Base-by-base conservation (phyloP, 805 yeast species). In the Vanderwaltozyma yarrowii region DNA sequence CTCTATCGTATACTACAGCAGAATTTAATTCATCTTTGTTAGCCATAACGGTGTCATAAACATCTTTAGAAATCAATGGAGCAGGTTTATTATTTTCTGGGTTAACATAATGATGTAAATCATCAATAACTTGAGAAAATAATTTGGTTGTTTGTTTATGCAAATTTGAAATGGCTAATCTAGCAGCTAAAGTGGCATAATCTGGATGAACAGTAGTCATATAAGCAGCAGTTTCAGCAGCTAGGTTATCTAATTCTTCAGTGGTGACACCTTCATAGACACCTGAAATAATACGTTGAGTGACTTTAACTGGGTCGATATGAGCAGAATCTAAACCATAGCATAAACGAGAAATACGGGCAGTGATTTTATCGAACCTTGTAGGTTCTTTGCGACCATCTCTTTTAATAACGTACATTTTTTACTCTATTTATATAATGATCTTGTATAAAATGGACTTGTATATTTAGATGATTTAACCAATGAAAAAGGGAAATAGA, bases 151-250 rank as follows among this genome's bases (percentile, higher is more conserved):
- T 88, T 66, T 87, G 95, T 65, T 88, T 88, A 69, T 89, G 96
- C 57, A 92, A 71, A 61, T 86, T 86, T 30, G 96, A 84, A 39
- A 92, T 80, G 16, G 97, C 96, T 44, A 89, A 81, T 67, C 98
- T 79, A 26, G 97, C 96, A 38, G 96, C 96, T 51, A 87, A 71
- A 31, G 79, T 77, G 20, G 96, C 96, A 54, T 89, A 88, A 65
- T 92, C 97, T n/a, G 97, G 97, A 62, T 89, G 97, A 45, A 84
- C 75, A 11, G 97, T 89, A 42, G 96, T 87, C 96, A 92, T 85
- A 58, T 81, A 83, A 31, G 97, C 97, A 41, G 96, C 94, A 27
- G 96, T 87, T 65, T 92, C 98, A 32, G 97, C 96, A 35, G 97
- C 88, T 37, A 80, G 62, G 52, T 78, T 77, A 50, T 78, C 87